Base-by-base conservation (phyloP, 2,329 filamentous ascomycete species). In the Colletotrichum liriopes region DNA sequence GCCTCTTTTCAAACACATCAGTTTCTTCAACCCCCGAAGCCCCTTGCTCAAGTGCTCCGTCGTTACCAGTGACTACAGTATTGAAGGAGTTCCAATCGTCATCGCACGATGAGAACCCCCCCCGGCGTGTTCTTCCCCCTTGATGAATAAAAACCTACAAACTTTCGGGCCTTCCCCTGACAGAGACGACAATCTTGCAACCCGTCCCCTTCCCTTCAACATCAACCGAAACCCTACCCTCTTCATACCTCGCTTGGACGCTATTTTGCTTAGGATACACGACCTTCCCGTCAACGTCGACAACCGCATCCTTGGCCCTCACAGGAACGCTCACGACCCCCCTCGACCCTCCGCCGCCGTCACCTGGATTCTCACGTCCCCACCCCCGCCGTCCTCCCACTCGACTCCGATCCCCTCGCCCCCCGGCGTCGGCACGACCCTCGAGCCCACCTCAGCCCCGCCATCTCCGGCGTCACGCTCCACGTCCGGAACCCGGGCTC, bases 401-500 rank as follows among this genome's bases (percentile, higher is more conserved):
- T 77, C 74, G 1, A 86, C 83, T 8, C 45, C 71, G 5, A 87
- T 80, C 5, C 76, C 77, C 0, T 45, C 83, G 82, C 66, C 71
- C 41, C 11, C 73, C 0, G 84, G 84, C 4, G 85, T 86, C 0
- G 83, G 82, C 18, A 87, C 83, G 1, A 78, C 74, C 1, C 86
- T 51, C 79, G 79, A 0, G 86, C 85, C 84, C 85, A 87, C 1
- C 74, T 77, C 20, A 87, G 65, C 45, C 77, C 79, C 2, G 79
- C 80, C 0, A 79, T 74, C 2, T 80, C 64, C 0, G 86, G 86
- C 58, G 77, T 80, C 1, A 88, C 77, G 3, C 68, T 76, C 81
- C 83, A 88, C 1, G 77, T 77, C 18, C 69, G 63, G 72, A 87
- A 88, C 0, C 86, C 87, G 0, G 84, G 83, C 5, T 77, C 79